These are phyloP conservation scores for Termitomyces sp. DNA, from an alignment of 768 basidiomycete species.

Conservation along the genomic window DNA sequence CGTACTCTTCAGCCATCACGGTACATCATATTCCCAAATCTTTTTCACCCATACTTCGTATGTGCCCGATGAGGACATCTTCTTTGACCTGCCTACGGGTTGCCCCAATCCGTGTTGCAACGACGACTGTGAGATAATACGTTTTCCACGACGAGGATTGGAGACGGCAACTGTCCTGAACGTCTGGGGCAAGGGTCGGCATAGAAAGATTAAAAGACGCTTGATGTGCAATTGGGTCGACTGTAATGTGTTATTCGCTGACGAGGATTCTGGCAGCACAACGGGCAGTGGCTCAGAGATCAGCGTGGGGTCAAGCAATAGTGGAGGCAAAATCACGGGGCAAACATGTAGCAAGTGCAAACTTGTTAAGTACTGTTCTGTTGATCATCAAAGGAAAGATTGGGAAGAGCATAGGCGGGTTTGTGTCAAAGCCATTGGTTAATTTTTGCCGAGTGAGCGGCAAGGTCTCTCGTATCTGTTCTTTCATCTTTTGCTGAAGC, in stretches of 20 bases:
- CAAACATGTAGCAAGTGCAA: slow-evolving; percentile 74
- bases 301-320: slow-evolving; percentile 27
- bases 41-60: slow-evolving; percentile 69
- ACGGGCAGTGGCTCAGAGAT: slow-evolving; percentile 36
- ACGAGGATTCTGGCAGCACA: slow-evolving; percentile 24
- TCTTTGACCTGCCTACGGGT: slow-evolving; percentile 73
- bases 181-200: slow-evolving; percentile 50
- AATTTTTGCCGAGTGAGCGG: neutral
- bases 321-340: slow-evolving; percentile 30
- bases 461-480: neutral
- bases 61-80: slow-evolving; percentile 67
- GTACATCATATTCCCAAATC: slow-evolving; percentile 77
- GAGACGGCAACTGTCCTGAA: slow-evolving; percentile 58
- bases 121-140: slow-evolving; percentile 79
- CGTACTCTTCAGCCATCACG: slow-evolving; percentile 74
- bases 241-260: slow-evolving; percentile 56
- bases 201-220: slow-evolving; percentile 42
- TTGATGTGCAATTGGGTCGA: slow-evolving; percentile 86
- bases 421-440: slow-evolving; percentile 32
- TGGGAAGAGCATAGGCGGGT: slow-evolving; percentile 77
- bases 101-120: slow-evolving; percentile 77
- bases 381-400: slow-evolving; percentile 68
- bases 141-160: slow-evolving; percentile 62
- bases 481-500: neutral
- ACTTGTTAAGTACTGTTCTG: slow-evolving; percentile 72